These are phyloP conservation scores for Mycena sp. DNA, from an alignment of 1,284 basidiomycete species.

Conservation along the genomic window DNA sequence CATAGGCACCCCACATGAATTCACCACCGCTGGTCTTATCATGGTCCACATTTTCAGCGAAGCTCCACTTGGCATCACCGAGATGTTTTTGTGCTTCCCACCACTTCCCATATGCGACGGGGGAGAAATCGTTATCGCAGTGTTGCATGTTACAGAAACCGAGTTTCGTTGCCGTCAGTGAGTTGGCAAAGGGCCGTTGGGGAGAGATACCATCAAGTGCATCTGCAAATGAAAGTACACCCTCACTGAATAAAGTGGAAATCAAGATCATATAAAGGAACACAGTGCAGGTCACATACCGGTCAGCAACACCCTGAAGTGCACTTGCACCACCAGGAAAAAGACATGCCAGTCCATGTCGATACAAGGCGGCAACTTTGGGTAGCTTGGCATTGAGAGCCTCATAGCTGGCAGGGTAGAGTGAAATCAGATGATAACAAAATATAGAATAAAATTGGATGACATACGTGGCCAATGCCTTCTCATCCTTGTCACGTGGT, in stretches of 20 bases:
- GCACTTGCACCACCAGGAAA: conserved; percentile 6
- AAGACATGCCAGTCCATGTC: not conserved
- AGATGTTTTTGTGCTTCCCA: conserved; percentile 2
- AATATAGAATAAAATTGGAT: not conserved
- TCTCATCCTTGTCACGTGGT: not conserved
- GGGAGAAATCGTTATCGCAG: conserved; percentile 12
- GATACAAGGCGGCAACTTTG: not conserved
- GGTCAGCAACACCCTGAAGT: not conserved
- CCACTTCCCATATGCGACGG: conserved; percentile 28
- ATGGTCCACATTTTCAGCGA: conserved; percentile 9
- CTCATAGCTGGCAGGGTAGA: not conserved
- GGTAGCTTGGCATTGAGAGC: not conserved
- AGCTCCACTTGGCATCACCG: not conserved
- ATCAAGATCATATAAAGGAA: not conserved
- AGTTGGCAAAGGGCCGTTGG: conserved; percentile 25
- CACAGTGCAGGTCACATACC: not conserved
- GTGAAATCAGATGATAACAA: not conserved
- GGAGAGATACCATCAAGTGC: conserved; percentile 18
- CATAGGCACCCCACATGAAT: conserved; percentile 20
- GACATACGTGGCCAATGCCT: not conserved
- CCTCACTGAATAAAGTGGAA: conserved; percentile 1
- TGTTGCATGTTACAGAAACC: conserved; percentile 24
- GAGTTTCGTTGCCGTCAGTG: conserved; percentile 22
- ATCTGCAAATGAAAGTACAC: conserved; percentile 23
- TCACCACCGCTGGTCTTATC: conserved; percentile 16